phyloP scores from a whole-genome alignment of 352 stramenopile species.

The Phytophthora multivora region DNA sequence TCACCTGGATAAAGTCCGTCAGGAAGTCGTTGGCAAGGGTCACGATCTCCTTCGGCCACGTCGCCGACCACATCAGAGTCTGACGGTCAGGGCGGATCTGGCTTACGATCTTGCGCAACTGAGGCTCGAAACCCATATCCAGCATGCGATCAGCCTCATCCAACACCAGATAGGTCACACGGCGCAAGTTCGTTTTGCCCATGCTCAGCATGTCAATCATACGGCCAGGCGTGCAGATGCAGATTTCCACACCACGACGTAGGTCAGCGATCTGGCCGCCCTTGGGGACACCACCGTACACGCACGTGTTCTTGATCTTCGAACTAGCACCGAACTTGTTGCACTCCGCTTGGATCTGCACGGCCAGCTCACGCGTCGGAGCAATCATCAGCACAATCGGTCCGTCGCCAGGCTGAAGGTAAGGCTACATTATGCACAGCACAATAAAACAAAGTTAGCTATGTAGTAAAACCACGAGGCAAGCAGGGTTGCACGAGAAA shows the following conservation, averaged over 20 bases:
- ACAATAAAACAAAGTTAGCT: slow-evolving; percentile 38
- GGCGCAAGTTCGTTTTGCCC: slow-evolving; percentile 95
- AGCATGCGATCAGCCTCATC: slow-evolving; percentile 98
- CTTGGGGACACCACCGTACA: slow-evolving; percentile 99
- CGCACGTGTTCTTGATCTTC: slow-evolving; percentile 99
- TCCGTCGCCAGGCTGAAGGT: slow-evolving; percentile 96
- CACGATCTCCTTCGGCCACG: slow-evolving; percentile 98
- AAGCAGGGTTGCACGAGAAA: slow-evolving; percentile 34
- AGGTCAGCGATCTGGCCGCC: slow-evolving; percentile 89
- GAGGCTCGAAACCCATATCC: slow-evolving; percentile 95
- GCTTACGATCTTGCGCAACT: slow-evolving; percentile 96
- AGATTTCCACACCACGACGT: slow-evolving; percentile 81
- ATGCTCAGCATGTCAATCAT: slow-evolving; percentile 98
- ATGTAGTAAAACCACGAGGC: slow-evolving; percentile 1
- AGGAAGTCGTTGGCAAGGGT: slow-evolving; percentile 97
- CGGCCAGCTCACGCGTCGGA: slow-evolving; percentile 98
- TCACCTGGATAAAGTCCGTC: slow-evolving; percentile 97
- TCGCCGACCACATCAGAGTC: slow-evolving; percentile 99
- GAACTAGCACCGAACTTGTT: slow-evolving; percentile 98
- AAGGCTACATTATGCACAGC: slow-evolving; percentile 59
- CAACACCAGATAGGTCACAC: slow-evolving; percentile 98
- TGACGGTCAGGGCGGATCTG: slow-evolving; percentile 98
- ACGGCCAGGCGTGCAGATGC: slow-evolving; percentile 94
- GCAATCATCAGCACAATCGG: slow-evolving; percentile 98
- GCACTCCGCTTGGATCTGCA: slow-evolving; percentile 99